phyloP scores from a whole-genome alignment of 73 alveolate genomes.

The Symbiodinium natans region DNA sequence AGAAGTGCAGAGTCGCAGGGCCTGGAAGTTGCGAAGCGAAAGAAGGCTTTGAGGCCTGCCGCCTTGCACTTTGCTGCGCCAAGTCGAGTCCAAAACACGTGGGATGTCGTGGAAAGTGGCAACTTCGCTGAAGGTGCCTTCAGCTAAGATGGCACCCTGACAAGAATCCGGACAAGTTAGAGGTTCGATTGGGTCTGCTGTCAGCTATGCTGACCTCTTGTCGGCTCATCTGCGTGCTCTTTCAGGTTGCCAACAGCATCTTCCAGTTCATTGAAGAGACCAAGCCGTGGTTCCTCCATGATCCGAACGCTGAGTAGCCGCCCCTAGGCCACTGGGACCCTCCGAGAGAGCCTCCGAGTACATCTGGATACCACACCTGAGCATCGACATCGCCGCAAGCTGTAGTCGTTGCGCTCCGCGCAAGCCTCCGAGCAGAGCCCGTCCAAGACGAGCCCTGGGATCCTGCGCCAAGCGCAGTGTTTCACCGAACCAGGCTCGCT shows the following conservation, averaged over 20 bases:
- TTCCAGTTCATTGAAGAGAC: conserved; percentile 94
- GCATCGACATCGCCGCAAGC: too few relatives aligned
- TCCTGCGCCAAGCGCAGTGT: neutral
- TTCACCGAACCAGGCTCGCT: neutral
- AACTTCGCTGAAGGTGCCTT: conserved; percentile 9
- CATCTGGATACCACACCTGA: too few relatives aligned
- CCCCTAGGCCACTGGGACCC: too few relatives aligned
- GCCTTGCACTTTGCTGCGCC: neutral
- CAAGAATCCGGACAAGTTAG: conserved; percentile 88
- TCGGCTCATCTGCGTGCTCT: neutral
- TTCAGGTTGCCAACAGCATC: conserved; percentile 88
- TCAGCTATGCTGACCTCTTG: neutral
- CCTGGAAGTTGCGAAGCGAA: conserved; percentile 79
- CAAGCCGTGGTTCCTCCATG: conserved; percentile 93
- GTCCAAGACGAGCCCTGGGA: neutral
- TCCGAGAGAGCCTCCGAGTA: too few relatives aligned
- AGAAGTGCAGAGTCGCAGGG: conserved; percentile 19
- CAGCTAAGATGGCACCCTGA: conserved; percentile 89
- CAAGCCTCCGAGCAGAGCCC: neutral
- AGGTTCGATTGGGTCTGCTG: neutral
- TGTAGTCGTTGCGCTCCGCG: too few relatives aligned
- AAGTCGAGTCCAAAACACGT: too few relatives aligned
- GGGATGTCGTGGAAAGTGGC: too few relatives aligned
- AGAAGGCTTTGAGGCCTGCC: conserved; percentile 74
- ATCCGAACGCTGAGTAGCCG: conserved; percentile 58